phyloP scores from a whole-genome alignment of 2,329 filamentous ascomycete species.

The Aspergillus texensis region DNA sequence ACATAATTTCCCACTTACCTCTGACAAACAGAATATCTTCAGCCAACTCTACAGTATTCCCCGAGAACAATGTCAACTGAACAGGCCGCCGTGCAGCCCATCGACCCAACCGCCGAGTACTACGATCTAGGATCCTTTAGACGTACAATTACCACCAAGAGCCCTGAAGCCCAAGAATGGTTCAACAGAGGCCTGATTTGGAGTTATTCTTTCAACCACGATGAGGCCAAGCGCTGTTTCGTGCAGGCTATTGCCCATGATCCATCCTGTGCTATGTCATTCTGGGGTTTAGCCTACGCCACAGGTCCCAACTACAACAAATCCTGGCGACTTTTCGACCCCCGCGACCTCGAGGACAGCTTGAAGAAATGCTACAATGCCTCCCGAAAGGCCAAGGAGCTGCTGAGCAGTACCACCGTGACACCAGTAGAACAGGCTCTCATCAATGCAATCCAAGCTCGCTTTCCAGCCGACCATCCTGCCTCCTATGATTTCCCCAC shows the following conservation, averaged over 20 bases:
- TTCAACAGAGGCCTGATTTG: slow-evolving; percentile 43
- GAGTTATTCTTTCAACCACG: slow-evolving; percentile 45
- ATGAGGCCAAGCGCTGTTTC: slow-evolving; percentile 40
- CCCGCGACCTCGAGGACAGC: slow-evolving; percentile 55
- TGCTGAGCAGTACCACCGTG: not conserved
- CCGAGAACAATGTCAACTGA: not conserved
- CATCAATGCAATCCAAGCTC: slow-evolving; percentile 42
- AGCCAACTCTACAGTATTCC: not conserved
- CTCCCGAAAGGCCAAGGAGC: not conserved
- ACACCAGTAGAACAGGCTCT: slow-evolving; percentile 62
- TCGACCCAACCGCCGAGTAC: slow-evolving; percentile 24
- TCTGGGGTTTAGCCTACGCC: slow-evolving; percentile 58
- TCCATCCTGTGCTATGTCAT: slow-evolving; percentile 38
- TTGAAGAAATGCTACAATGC: slow-evolving; percentile 32
- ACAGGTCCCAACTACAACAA: slow-evolving; percentile 79
- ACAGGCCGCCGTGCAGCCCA: not conserved
- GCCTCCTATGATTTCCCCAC: slow-evolving; percentile 51
- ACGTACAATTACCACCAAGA: slow-evolving; percentile 35
- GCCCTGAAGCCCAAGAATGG: slow-evolving; percentile 38
- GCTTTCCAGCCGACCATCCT: slow-evolving; percentile 58
- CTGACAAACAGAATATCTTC: not conserved
- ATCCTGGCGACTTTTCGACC: slow-evolving; percentile 71
- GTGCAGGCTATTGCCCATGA: slow-evolving; percentile 34
- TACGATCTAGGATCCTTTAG: slow-evolving; percentile 40
- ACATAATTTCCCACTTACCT: not conserved